Percentiles rank a stretch among this genome's conserved stretches.
Conservation (phyloP, 2,329 filamentous ascomycete genomes). For the Microthyrium microscopicum region DNA sequence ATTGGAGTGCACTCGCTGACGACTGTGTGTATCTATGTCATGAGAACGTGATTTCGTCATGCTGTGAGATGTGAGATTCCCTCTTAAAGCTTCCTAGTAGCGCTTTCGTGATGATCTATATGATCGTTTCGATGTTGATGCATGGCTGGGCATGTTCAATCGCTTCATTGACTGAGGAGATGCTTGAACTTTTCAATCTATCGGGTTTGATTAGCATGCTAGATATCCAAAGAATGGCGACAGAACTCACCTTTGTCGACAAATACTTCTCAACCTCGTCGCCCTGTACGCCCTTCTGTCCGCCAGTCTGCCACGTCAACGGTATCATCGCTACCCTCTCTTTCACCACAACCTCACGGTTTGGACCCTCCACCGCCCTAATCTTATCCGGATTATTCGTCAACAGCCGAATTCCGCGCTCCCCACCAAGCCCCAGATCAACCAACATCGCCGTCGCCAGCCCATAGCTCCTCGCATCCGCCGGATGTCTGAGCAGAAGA, state of each 20-base stretch:
- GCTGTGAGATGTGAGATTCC: too few relatives aligned
- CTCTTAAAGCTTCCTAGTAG: too few relatives aligned
- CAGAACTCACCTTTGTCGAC: conserved; percentile 63
- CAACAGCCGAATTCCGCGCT: conserved; percentile 61
- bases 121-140: too few relatives aligned
- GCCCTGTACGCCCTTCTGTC: conserved; percentile 64
- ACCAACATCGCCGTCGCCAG: conserved; percentile 88
- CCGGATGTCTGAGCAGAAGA: conserved; percentile 73
- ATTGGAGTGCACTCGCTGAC: too few relatives aligned
- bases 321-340: conserved; percentile 94
- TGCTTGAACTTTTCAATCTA: conserved; percentile 38
- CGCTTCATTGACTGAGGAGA: conserved; percentile 21
- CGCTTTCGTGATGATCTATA: too few relatives aligned
- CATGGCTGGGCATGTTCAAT: too few relatives aligned
- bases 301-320: conserved; percentile 70
- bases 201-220: background rate
- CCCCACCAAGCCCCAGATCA: conserved; percentile 57
- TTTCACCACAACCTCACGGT: conserved; percentile 69
- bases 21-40: too few relatives aligned
- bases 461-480: conserved; percentile 87
- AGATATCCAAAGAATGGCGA: background rate
- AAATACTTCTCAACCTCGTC: conserved; percentile 87
- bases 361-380: conserved; percentile 79
- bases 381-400: conserved; percentile 99
- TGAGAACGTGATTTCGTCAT: too few relatives aligned